phyloP scores from a whole-genome alignment of 2,329 filamentous ascomycete species.

The Truncatella angustata region DNA sequence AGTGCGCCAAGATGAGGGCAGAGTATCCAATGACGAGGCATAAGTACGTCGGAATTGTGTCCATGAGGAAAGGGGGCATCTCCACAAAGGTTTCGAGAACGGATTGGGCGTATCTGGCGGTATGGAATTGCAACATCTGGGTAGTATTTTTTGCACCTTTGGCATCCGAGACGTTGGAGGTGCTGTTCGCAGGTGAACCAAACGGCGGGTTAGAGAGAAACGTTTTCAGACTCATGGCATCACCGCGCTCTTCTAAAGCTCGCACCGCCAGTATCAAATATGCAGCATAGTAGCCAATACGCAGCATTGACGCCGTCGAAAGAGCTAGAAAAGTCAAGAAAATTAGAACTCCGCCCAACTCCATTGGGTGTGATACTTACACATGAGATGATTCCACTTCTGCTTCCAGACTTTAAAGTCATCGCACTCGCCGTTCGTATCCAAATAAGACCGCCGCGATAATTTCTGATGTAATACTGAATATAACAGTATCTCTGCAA shows the following conservation, averaged over 20 bases:
- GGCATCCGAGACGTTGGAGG: slow-evolving; percentile 8
- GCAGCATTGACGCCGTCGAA: slow-evolving; percentile 31
- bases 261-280: slow-evolving; percentile 31
- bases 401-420: slow-evolving; percentile 32
- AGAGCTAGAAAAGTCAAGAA: slow-evolving; percentile 21
- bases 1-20: slow-evolving; percentile 30
- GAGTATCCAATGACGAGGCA: slow-evolving; percentile 31
- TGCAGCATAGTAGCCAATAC: slow-evolving; percentile 31
- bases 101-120: slow-evolving; percentile 26
- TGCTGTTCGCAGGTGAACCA: slow-evolving; percentile 11
- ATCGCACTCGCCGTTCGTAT: slow-evolving; percentile 29
- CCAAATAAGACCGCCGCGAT: slow-evolving; percentile 26
- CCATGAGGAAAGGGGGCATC: slow-evolving; percentile 29
- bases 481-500: slow-evolving; percentile 37
- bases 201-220: slow-evolving; percentile 22
- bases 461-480: slow-evolving; percentile 34
- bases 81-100: slow-evolving; percentile 29
- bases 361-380: slow-evolving; percentile 18
- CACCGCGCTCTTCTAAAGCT: slow-evolving; percentile 27
- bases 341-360: neutral
- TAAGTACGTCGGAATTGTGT: slow-evolving; percentile 26
- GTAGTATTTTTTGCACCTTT: slow-evolving; percentile 13
- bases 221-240: slow-evolving; percentile 24
- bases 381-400: slow-evolving; percentile 32
- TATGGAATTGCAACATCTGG: slow-evolving; percentile 21